Evolutionary conservation across 2,329 filamentous ascomycete genomes (phyloP).

Genomic region (Cladophialophora immunda): DNA sequence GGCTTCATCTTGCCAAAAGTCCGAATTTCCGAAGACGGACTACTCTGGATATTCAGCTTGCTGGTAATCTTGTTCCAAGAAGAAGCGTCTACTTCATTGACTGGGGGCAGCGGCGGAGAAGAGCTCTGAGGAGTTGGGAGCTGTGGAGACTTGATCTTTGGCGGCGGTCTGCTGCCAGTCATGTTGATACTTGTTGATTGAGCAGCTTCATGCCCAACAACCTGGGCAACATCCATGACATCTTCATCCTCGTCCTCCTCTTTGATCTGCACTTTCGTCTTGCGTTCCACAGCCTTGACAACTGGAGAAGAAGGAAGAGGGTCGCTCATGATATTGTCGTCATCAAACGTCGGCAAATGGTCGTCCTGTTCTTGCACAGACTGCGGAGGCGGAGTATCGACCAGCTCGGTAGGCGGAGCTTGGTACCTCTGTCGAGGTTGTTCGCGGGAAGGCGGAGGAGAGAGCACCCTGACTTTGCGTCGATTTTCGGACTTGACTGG

Average conservation of each 20-base stretch:
- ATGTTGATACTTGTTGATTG: slow-evolving; percentile 76
- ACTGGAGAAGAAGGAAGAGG: slow-evolving; percentile 86
- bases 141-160: slow-evolving; percentile 74
- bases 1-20: slow-evolving; percentile 82
- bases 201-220: slow-evolving; percentile 71
- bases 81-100: slow-evolving; percentile 75
- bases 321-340: slow-evolving; percentile 87
- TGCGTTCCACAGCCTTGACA: slow-evolving; percentile 78
- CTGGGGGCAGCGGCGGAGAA: slow-evolving; percentile 69
- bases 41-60: slow-evolving; percentile 81
- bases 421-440: slow-evolving; percentile 44
- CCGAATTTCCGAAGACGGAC: slow-evolving; percentile 69
- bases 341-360: slow-evolving; percentile 66
- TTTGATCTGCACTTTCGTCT: slow-evolving; percentile 63
- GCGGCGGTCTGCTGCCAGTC: slow-evolving; percentile 78
- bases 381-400: slow-evolving; percentile 52
- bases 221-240: slow-evolving; percentile 86
- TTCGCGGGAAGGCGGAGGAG: slow-evolving; percentile 71
- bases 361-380: slow-evolving; percentile 63
- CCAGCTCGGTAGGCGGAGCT: slow-evolving; percentile 53
- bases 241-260: slow-evolving; percentile 78
- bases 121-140: slow-evolving; percentile 78
- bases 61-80: slow-evolving; percentile 89
- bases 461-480: slow-evolving; percentile 80
- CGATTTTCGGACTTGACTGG: slow-evolving; percentile 77